Evolutionary conservation across 306 rosid species (phyloP).

Genomic region (Cajanus cajan): DNA sequence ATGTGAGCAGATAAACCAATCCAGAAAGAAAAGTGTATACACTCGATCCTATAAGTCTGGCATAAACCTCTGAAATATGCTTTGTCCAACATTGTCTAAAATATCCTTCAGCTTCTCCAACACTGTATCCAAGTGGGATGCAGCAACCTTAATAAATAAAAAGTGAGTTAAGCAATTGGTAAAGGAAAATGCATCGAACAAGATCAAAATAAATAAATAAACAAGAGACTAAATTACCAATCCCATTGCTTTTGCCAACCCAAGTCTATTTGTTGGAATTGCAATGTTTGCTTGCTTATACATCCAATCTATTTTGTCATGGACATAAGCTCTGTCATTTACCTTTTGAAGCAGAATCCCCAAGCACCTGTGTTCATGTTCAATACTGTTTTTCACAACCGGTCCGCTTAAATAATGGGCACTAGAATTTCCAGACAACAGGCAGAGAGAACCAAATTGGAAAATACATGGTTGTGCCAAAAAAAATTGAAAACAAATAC

Average conservation of each 20-base stretch:
- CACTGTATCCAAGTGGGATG: conserved; percentile 96
- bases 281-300: conserved; percentile 76
- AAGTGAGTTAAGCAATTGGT: conserved; percentile 26
- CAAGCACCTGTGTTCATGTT: conserved; percentile 65
- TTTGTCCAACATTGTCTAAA: conserved; percentile 87
- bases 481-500: conserved; percentile 12
- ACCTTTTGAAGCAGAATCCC: conserved; percentile 93
- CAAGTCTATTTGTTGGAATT: conserved; percentile 85
- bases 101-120: conserved; percentile 90
- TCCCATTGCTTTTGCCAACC: conserved; percentile 97
- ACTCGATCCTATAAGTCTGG: conserved; percentile 34
- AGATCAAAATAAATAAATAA: neutral
- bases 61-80: conserved; percentile 76
- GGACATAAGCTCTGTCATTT: conserved; percentile 82
- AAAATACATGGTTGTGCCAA: neutral
- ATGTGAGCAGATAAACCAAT: conserved; percentile 18
- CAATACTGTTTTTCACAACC: conserved; percentile 16
- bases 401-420: conserved; percentile 9
- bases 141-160: conserved; percentile 73
- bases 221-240: conserved; percentile 52
- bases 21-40: conserved; percentile 22
- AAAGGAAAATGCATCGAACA: conserved; percentile 35
- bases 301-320: conserved; percentile 84
- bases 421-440: conserved; percentile 19
- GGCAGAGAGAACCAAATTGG: neutral